Evolutionary conservation across 768 basidiomycete species (phyloP).

Genomic region (Trichaptum fuscoviolaceum): DNA sequence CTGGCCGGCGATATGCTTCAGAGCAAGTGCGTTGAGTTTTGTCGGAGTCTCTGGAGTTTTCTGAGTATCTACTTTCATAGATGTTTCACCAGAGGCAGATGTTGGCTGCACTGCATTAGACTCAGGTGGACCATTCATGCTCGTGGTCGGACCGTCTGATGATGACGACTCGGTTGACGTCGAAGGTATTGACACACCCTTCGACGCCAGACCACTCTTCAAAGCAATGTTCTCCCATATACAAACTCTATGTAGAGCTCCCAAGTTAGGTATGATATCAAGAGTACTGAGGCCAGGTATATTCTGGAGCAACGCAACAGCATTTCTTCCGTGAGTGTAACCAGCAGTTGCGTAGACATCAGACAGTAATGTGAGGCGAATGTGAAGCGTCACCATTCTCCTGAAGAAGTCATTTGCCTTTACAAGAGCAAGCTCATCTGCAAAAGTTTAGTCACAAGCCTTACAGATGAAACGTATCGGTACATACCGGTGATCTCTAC

Average conservation of each 20-base stretch:
- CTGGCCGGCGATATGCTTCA: conserved; percentile 76
- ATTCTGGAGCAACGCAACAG: conserved; percentile 68
- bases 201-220: conserved; percentile 49
- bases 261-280: conserved; percentile 66
- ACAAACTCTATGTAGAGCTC: conserved; percentile 72
- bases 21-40: conserved; percentile 65
- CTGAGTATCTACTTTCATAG: conserved; percentile 19
- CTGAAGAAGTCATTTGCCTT: conserved; percentile 64
- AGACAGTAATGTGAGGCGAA: conserved; percentile 75
- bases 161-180: conserved; percentile 16
- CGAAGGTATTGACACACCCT: conserved; percentile 32
- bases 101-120: conserved; percentile 26
- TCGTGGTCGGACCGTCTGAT: conserved; percentile 13
- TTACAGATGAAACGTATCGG: conserved; percentile 8
- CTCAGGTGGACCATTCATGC: conserved; percentile 22
- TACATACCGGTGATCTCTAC: conserved; percentile 48
- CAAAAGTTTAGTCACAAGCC: conserved; percentile 10
- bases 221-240: conserved; percentile 86
- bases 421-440: conserved; percentile 40
- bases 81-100: conserved; percentile 7
- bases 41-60: conserved; percentile 40
- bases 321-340: conserved; percentile 74
- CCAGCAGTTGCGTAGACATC: conserved; percentile 84
- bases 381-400: conserved; percentile 66
- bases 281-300: conserved; percentile 61